Conservation (phyloP, 2,329 filamentous ascomycete genomes). For the Thielaviopsis cerberus region DNA sequence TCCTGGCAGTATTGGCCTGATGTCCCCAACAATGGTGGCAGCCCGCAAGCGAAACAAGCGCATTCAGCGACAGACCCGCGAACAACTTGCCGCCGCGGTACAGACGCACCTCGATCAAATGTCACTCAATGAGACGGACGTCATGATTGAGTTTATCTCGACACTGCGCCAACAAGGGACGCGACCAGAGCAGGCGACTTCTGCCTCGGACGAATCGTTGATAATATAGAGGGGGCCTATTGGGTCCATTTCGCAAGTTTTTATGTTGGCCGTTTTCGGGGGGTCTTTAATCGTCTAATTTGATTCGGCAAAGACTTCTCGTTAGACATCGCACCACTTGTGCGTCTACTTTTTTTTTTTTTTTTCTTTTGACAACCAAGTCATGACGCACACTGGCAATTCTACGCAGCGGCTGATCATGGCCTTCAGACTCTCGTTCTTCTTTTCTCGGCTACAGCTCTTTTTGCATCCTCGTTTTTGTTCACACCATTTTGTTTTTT, state of each 20-base stretch:
- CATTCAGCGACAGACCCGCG: slow-evolving; percentile 39
- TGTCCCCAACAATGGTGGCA: slow-evolving; percentile 53
- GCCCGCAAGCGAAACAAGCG: slow-evolving; percentile 34
- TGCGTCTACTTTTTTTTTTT: not conserved
- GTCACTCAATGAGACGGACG: slow-evolving; percentile 63
- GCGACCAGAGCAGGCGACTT: slow-evolving; percentile 5
- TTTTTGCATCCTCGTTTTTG: not conserved
- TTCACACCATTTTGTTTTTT: slow-evolving; percentile 6
- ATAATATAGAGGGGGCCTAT: not conserved
- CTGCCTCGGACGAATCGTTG: slow-evolving; percentile 7
- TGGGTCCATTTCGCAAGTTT: not conserved
- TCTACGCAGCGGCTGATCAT: not conserved
- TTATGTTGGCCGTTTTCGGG: not conserved
- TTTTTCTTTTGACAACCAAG: not conserved
- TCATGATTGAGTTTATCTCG: slow-evolving; percentile 63
- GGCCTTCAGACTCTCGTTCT: not conserved
- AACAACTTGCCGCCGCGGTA: slow-evolving; percentile 52
- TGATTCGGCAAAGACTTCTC: not conserved
- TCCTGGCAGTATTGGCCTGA: slow-evolving; percentile 45
- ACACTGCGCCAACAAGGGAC: slow-evolving; percentile 29
- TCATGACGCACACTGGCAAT: not conserved
- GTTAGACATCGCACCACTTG: not conserved
- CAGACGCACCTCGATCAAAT: slow-evolving; percentile 71
- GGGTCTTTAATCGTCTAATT: no score
- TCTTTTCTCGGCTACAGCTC: not conserved